A percentile compares a stretch with the other conserved stretches of the same genome.
These are phyloP conservation scores for Backusella parvicylindrica DNA, from an alignment of 192 early-diverging fungal genomes.

Conservation along the genomic window DNA sequence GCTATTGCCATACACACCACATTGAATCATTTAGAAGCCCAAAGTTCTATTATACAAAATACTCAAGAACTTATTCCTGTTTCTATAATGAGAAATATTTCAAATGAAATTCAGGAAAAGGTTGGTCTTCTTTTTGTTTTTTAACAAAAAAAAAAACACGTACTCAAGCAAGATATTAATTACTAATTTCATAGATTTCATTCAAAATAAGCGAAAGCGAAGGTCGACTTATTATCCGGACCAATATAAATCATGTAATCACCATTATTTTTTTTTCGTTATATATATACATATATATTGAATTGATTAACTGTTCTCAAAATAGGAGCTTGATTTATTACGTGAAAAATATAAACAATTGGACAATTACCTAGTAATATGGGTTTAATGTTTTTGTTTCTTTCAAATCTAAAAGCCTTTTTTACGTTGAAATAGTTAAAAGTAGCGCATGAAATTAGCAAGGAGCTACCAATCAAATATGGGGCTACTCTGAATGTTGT, in stretches of 20 bases:
- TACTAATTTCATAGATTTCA: conserved; percentile 49
- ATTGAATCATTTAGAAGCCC: conserved; percentile 14
- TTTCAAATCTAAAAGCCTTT: background rate
- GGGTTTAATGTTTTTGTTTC: background rate
- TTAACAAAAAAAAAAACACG: background rate
- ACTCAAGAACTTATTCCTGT: conserved; percentile 11
- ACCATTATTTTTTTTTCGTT: background rate
- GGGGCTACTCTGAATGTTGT: conserved; percentile 61
- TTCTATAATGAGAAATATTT: background rate
- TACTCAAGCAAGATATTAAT: background rate
- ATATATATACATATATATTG: background rate
- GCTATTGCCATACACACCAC: conserved; percentile 45
- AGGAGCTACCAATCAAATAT: conserved; percentile 48
- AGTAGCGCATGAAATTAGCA: conserved; percentile 57
- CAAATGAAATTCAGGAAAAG: background rate
- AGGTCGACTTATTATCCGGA: conserved; percentile 55
- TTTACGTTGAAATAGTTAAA: conserved; percentile 30
- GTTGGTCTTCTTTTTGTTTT: conserved; percentile 38
- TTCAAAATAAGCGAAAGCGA: conserved; percentile 67
- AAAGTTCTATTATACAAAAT: conserved; percentile 20
- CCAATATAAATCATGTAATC: conserved; percentile 40
- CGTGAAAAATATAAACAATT: conserved; percentile 61
- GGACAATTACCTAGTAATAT: conserved; percentile 60
- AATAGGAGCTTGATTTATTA: conserved; percentile 65
- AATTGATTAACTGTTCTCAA: conserved; percentile 10